phyloP scores from a whole-genome alignment of 192 early-diverging fungal species.

The Umbelopsis ramanniana region DNA sequence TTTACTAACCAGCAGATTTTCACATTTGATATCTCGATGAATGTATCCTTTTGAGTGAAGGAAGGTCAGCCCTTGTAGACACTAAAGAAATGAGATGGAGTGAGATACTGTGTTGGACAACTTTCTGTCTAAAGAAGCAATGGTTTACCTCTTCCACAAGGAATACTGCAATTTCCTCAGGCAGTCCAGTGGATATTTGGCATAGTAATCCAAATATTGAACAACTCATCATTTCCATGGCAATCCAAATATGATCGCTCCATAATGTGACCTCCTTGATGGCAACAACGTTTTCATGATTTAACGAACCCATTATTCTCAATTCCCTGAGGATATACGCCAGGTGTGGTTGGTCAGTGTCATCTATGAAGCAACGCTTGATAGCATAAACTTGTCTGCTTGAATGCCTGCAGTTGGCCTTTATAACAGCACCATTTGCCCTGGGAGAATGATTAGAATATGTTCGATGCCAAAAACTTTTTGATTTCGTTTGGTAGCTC shows the following conservation, averaged over 20 bases:
- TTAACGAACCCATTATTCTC: slow-evolving; percentile 44
- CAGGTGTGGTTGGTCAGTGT: slow-evolving; percentile 42
- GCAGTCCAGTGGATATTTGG: slow-evolving; percentile 41
- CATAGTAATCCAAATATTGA: slow-evolving; percentile 44
- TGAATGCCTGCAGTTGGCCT: slow-evolving; percentile 29
- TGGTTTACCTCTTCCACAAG: slow-evolving; percentile 39
- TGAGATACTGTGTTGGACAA: background rate
- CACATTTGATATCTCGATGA: slow-evolving; percentile 92
- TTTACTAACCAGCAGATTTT: slow-evolving; percentile 65
- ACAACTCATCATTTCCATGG: slow-evolving; percentile 46
- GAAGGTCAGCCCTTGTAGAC: slow-evolving; percentile 45
- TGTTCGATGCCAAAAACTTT: background rate
- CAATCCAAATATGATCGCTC: slow-evolving; percentile 49
- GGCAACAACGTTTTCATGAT: slow-evolving; percentile 39
- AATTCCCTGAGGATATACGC: slow-evolving; percentile 43
- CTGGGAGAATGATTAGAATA: background rate
- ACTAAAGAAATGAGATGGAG: slow-evolving; percentile 1
- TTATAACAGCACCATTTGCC: slow-evolving; percentile 42
- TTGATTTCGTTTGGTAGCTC: background rate
- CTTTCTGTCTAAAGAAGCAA: background rate
- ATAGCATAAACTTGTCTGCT: slow-evolving; percentile 38
- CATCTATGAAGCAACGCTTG: slow-evolving; percentile 47
- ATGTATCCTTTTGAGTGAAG: slow-evolving; percentile 50
- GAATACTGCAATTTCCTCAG: slow-evolving; percentile 41
- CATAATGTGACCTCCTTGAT: slow-evolving; percentile 40